phyloP scores from a whole-genome alignment of 805 yeast genomes.

The Ogataea neopini region DNA sequence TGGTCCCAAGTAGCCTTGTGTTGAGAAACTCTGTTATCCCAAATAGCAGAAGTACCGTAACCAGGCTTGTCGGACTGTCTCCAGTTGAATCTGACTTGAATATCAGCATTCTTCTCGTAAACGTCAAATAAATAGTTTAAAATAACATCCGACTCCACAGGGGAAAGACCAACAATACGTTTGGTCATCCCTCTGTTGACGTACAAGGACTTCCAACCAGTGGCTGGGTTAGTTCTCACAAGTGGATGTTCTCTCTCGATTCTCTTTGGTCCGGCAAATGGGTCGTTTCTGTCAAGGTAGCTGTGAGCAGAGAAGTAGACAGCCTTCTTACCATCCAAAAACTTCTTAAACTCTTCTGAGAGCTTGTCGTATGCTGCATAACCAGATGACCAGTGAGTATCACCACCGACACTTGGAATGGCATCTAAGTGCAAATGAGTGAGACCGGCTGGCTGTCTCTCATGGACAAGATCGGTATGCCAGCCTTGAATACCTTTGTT shows the following conservation, averaged over 20 bases:
- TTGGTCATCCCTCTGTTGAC: conserved; percentile 53
- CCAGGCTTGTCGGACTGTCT: conserved; percentile 39
- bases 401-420: conserved; percentile 54
- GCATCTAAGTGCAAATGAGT: conserved; percentile 56
- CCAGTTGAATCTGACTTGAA: conserved; percentile 56
- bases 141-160: conserved; percentile 50
- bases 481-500: conserved; percentile 34
- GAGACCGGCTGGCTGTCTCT: conserved; percentile 55
- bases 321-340: conserved; percentile 54
- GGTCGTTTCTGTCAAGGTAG: conserved; percentile 42
- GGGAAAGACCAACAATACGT: conserved; percentile 53
- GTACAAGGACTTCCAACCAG: conserved; percentile 60
- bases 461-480: conserved; percentile 60
- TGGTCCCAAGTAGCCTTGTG: conserved; percentile 49
- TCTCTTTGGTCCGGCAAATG: conserved; percentile 47
- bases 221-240: conserved; percentile 64
- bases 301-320: conserved; percentile 42
- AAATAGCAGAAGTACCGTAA: conserved; percentile 46
- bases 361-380: conserved; percentile 58
- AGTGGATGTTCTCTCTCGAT: conserved; percentile 61
- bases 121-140: conserved; percentile 44
- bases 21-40: conserved; percentile 50
- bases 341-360: conserved; percentile 50
- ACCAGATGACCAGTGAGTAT: conserved; percentile 59
- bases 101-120: conserved; percentile 52